These are phyloP conservation scores for Striga asiatica DNA, from an alignment of 257 asterid species.

Conservation along the genomic window DNA sequence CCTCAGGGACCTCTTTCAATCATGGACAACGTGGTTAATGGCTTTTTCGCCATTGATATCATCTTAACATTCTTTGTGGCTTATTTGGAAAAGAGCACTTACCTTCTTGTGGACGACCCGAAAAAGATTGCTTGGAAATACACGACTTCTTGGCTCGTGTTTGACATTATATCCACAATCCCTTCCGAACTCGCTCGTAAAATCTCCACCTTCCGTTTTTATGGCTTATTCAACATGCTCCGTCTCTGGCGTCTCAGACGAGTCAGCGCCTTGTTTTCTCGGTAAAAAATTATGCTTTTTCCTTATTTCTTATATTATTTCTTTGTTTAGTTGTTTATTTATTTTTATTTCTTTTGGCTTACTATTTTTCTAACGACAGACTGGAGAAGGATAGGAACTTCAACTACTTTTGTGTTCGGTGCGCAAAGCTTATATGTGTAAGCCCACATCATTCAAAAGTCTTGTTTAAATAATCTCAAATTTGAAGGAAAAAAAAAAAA, in stretches of 20 bases:
- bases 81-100: constrained; percentile 31
- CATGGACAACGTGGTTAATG: constrained; percentile 42
- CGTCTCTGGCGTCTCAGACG: constrained; percentile 60
- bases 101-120: constrained; percentile 35
- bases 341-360: too few species aligned
- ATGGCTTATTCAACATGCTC: constrained; percentile 49
- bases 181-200: constrained; percentile 42
- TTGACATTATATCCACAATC: constrained; percentile 43
- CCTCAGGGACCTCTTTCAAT: constrained; percentile 31
- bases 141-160: constrained; percentile 35
- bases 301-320: not conserved
- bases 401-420: constrained; percentile 44
- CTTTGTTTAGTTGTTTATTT: too few species aligned
- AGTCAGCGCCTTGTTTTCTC: constrained; percentile 35
- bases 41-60: constrained; percentile 47
- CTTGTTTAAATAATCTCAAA: not conserved
- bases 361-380: constrained; percentile 26
- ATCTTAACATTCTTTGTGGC: constrained; percentile 58
- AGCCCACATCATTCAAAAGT: constrained; percentile 18
- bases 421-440: constrained; percentile 43
- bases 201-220: constrained; percentile 25
- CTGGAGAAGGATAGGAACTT: constrained; percentile 39
- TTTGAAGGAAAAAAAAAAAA: not conserved
- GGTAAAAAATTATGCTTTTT: constrained; percentile 13
- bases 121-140: constrained; percentile 38